Percentiles rank a stretch among this genome's conserved stretches.
Evolutionary conservation across 2,329 filamentous ascomycete species (phyloP).

Genomic region (Arthrocladium fulminans): DNA sequence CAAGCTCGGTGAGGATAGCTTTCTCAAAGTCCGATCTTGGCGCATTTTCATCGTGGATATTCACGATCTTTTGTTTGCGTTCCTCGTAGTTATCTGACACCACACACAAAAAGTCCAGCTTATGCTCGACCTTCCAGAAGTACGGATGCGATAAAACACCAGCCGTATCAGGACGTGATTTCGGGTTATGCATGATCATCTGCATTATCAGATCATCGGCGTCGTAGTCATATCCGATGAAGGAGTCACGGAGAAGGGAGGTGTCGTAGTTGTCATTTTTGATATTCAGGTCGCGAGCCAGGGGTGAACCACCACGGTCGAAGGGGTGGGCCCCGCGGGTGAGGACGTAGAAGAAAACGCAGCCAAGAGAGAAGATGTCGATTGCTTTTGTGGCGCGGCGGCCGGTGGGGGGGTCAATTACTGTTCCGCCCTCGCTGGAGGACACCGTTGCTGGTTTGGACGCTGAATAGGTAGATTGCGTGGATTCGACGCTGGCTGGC

Average conservation of each 20-base stretch:
- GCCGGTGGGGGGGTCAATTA: slow-evolving; percentile 48
- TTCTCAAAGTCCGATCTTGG: slow-evolving; percentile 16
- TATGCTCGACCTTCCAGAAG: slow-evolving; percentile 88
- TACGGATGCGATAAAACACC: slow-evolving; percentile 89
- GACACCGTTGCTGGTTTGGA: slow-evolving; percentile 32
- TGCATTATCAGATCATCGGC: slow-evolving; percentile 75
- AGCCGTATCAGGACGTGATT: slow-evolving; percentile 59
- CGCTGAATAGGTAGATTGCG: background rate
- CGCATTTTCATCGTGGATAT: slow-evolving; percentile 19
- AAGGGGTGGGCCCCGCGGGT: slow-evolving; percentile 89
- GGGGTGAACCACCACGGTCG: slow-evolving; percentile 87
- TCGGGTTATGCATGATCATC: slow-evolving; percentile 64
- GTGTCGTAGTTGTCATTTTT: slow-evolving; percentile 77
- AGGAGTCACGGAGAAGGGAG: slow-evolving; percentile 47
- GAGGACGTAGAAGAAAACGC: slow-evolving; percentile 98
- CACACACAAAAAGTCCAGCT: slow-evolving; percentile 86
- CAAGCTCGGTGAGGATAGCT: slow-evolving; percentile 31
- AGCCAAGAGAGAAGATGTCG: slow-evolving; percentile 92
- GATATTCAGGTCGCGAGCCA: slow-evolving; percentile 86
- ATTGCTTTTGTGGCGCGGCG: slow-evolving; percentile 89
- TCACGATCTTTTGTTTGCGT: slow-evolving; percentile 46
- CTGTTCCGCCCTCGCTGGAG: slow-evolving; percentile 38
- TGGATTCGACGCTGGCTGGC: slow-evolving; percentile 33
- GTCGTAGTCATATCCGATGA: slow-evolving; percentile 78
- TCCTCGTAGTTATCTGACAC: slow-evolving; percentile 96